Percentiles rank a stretch among this genome's conserved stretches.
Evolutionary conservation across 441 rosid species (phyloP).

Genomic region (Omphalea diandra): DNA sequence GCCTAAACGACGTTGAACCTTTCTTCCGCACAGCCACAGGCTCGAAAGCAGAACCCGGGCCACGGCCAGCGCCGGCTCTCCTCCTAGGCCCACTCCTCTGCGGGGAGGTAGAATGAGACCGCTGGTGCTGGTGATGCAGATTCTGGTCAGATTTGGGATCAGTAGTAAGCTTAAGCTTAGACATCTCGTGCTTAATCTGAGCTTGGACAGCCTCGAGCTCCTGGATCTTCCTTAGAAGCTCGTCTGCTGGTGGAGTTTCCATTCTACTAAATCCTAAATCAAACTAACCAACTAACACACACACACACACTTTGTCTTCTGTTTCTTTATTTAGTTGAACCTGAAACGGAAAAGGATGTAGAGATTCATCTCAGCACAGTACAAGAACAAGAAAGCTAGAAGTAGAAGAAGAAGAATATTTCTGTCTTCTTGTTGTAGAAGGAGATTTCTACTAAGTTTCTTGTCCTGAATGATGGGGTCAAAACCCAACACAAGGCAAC

Average conservation of each 20-base stretch:
- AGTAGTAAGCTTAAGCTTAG: constrained; percentile 53
- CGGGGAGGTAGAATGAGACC: constrained; percentile 89
- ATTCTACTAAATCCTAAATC: constrained; percentile 25
- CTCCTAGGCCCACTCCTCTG: constrained; percentile 43
- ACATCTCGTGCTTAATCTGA: constrained; percentile 74
- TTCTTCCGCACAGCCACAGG: constrained; percentile 43
- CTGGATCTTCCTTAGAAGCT: constrained; percentile 78
- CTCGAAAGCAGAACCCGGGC: constrained; percentile 19
- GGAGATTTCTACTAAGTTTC: too few relatives aligned
- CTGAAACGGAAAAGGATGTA: not conserved
- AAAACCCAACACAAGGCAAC: too few relatives aligned
- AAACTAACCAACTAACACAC: too few relatives aligned
- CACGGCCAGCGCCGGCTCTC: constrained; percentile 30
- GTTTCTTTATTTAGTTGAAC: not conserved
- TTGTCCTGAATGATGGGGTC: too few relatives aligned
- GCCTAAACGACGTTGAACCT: constrained; percentile 60
- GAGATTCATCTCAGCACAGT: constrained; percentile 19
- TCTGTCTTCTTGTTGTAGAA: too few relatives aligned
- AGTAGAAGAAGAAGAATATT: too few relatives aligned
- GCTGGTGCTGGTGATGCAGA: constrained; percentile 30
- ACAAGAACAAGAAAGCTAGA: too few relatives aligned
- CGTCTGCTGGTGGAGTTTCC: constrained; percentile 72
- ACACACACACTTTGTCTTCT: not conserved
- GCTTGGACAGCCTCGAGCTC: constrained; percentile 90
- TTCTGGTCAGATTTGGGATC: constrained; percentile 28